Percentiles rank a stretch among this genome's conserved stretches.
Conservation (phyloP, 352 stramenopile genomes). For the Globisporangium middletonii region DNA sequence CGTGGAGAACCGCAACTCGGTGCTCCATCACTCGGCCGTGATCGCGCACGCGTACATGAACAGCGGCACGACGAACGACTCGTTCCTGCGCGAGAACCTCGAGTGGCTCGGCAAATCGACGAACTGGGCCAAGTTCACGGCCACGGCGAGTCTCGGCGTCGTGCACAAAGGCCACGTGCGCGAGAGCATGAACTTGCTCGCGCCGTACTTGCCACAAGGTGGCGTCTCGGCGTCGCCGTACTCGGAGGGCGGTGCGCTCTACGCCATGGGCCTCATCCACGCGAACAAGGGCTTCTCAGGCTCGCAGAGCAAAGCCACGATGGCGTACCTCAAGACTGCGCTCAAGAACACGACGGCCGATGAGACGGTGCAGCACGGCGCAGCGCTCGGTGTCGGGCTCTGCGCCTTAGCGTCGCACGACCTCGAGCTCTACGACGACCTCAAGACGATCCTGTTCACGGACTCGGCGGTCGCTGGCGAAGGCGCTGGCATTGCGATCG, state of each 20-base stretch:
- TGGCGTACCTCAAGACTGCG: conserved; percentile 84
- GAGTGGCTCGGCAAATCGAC: conserved; percentile 98
- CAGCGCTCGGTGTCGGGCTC: conserved; percentile 95
- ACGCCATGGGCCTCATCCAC: conserved; percentile 98
- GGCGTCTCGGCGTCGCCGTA: conserved; percentile 90
- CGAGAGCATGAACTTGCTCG: conserved; percentile 96
- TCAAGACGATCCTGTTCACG: conserved; percentile 97
- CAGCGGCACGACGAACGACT: conserved; percentile 96
- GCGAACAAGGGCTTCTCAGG: conserved; percentile 92
- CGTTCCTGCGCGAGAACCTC: conserved; percentile 97
- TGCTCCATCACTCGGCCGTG: conserved; percentile 97
- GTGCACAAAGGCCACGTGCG: conserved; percentile 97
- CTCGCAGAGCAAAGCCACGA: conserved; percentile 72
- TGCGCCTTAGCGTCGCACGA: conserved; percentile 94
- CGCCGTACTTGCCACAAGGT: conserved; percentile 95
- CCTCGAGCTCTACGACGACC: conserved; percentile 93
- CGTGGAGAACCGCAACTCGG: conserved; percentile 93
- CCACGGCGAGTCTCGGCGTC: conserved; percentile 96
- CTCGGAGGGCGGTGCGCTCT: conserved; percentile 96
- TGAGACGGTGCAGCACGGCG: conserved; percentile 97
- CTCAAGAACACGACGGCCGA: conserved; percentile 87
- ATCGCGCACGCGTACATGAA: conserved; percentile 97
- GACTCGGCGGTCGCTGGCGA: conserved; percentile 98
- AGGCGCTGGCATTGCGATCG: conserved; percentile 96
- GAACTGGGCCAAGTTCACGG: conserved; percentile 99